Evolutionary conservation across 768 basidiomycete genomes (phyloP).

Genomic region (Boletus sensibilis): DNA sequence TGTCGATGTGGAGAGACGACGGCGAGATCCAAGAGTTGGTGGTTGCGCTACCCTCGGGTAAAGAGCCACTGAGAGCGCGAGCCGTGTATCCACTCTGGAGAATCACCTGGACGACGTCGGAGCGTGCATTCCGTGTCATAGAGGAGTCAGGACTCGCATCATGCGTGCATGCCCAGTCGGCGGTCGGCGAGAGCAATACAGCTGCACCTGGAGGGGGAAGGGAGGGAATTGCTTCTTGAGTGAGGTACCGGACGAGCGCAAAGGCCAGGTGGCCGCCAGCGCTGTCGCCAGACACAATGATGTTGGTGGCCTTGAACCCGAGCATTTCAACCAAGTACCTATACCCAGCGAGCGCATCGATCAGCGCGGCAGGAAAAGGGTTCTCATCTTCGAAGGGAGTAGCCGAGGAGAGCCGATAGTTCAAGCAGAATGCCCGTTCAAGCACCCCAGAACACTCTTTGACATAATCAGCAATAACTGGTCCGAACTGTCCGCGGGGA

Average conservation of each 20-base stretch:
- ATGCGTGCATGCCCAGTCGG: conserved; percentile 1
- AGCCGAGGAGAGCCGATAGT: conserved; percentile 4
- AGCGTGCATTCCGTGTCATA: conserved; percentile 1
- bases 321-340: conserved; percentile 1
- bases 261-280: conserved; percentile 3
- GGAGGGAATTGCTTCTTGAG: background rate
- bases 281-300: conserved; percentile 3
- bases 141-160: background rate
- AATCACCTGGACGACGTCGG: background rate
- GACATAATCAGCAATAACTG: background rate
- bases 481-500: background rate
- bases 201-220: background rate
- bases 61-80: conserved; percentile 10
- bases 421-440: background rate
- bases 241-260: background rate
- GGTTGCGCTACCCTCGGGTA: conserved; percentile 1
- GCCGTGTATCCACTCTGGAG: background rate
- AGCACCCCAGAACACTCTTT: background rate
- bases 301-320: background rate
- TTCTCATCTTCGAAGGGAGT: background rate
- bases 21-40: conserved; percentile 14
- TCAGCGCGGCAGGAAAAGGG: background rate
- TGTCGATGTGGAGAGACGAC: conserved; percentile 5
- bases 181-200: background rate
- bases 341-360: conserved; percentile 7